Evolutionary conservation across 2,329 filamentous ascomycete species (phyloP).

Genomic region (Colletotrichum abscissum): DNA sequence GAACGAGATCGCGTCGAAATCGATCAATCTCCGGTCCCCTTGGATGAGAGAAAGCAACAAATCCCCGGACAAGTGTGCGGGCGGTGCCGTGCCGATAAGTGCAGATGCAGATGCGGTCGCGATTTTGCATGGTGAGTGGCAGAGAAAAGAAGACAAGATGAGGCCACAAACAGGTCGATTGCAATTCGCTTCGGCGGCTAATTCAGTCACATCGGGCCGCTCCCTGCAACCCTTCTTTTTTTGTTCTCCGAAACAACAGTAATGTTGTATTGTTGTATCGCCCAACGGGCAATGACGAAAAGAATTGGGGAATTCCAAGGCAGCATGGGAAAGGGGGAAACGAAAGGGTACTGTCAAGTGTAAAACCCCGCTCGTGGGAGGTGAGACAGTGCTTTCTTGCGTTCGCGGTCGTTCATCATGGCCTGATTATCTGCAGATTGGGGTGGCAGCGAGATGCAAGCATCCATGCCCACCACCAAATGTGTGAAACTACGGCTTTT

Average conservation of each 20-base stretch:
- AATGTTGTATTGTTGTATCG: not conserved
- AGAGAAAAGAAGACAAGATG: not conserved
- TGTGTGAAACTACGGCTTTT: not conserved
- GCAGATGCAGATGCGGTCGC: not conserved
- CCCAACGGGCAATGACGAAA: not conserved
- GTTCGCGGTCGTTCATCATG: conserved; percentile 14
- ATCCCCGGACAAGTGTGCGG: not conserved
- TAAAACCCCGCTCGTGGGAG: conserved; percentile 22
- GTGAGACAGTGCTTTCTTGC: conserved; percentile 23
- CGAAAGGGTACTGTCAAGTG: no score
- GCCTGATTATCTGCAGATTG: conserved; percentile 34
- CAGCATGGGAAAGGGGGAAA: conserved; percentile 2
- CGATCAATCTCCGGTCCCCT: not conserved
- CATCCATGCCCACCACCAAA: conserved; percentile 14
- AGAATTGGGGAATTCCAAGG: conserved; percentile 1
- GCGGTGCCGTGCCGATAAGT: not conserved
- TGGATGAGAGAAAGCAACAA: not conserved
- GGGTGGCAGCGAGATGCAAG: conserved; percentile 22
- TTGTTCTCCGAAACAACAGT: not conserved
- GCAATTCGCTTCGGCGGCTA: conserved; percentile 2
- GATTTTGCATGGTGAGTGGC: not conserved
- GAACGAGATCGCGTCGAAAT: not conserved
- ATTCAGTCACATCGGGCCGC: not conserved
- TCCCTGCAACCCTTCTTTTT: not conserved
- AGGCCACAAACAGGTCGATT: conserved; percentile 10